Evolutionary conservation across 805 yeast species (phyloP).

Genomic region (Isabelozyma gotoi): DNA sequence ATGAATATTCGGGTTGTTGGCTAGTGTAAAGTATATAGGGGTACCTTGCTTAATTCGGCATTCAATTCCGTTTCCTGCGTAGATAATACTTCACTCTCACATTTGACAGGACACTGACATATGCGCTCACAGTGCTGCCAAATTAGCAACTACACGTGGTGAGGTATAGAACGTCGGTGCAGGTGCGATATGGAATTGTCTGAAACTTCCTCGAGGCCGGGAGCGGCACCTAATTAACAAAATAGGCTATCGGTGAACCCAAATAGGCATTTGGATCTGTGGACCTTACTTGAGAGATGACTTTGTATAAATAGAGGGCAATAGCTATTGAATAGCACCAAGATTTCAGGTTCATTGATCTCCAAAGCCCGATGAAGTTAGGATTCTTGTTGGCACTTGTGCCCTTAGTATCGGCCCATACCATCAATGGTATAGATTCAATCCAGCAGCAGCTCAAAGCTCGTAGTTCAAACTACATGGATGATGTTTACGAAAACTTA

Average conservation of each 20-base stretch:
- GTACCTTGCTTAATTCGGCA: not conserved
- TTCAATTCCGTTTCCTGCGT: not conserved
- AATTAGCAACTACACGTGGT: not conserved
- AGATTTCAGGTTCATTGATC: not conserved
- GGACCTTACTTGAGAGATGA: not conserved
- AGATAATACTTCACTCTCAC: not conserved
- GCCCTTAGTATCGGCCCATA: conserved; percentile 4
- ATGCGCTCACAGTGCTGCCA: not conserved
- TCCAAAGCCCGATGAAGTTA: not conserved
- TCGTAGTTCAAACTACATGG: conserved; percentile 22
- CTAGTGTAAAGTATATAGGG: no score
- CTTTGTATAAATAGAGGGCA: not conserved
- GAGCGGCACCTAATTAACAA: not conserved
- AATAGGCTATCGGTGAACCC: not conserved
- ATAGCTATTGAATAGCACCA: no score
- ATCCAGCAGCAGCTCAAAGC: conserved; percentile 19
- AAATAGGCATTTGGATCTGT: not conserved
- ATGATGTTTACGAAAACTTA: conserved; percentile 23
- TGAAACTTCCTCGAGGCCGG: not conserved
- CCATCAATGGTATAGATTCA: conserved; percentile 25
- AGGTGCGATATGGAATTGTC: not conserved
- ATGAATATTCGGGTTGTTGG: no score
- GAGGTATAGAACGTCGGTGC: no score
- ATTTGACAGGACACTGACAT: not conserved
- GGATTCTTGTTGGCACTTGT: not conserved